Base-by-base conservation (phyloP, 179 eudicot species). In the Carnegiea gigantea region DNA sequence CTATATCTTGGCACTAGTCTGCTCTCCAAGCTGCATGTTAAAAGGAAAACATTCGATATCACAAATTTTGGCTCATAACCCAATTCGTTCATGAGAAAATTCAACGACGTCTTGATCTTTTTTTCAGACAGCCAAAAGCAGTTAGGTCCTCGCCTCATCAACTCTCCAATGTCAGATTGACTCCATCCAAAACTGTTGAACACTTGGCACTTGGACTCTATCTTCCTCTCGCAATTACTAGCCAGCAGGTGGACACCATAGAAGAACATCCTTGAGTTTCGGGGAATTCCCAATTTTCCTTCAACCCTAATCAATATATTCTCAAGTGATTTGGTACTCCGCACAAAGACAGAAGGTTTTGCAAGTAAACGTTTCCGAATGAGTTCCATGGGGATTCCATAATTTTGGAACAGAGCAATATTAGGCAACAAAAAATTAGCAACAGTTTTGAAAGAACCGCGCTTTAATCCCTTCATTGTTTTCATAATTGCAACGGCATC, bases 131-230 rank as follows among this genome's bases (percentile, higher is more conserved):
- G 1, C 1, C 57, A 18, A 74, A 87, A 79, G 65, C 78, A 75
- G 46, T 11, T 30, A 18, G 87, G 85, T 21, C 64, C 51, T 20
- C 76, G 30, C 71, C 78, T 81, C 8, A 44, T 57, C 82, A 83
- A 23, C 17, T 48, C 68, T 17, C 7, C 20, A 26, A 87, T 76
- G 46, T 85, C 82, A 43, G 78, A 33, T 72, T 76, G 73, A 26
- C 71, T 76, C 88, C 84, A 85, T 65, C 91, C 89, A 85, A 85
- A 87, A 75, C 87, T 82, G 77, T 14, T 87, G 18, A 79, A 85
- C 14, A 82, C 2, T 17, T 77, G 72, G 24, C 28, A 65, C 67
- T 81, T 83, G n/a, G 51, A 62, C 40, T 82, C 83, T 0, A 83
- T 17, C 38, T 10, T 81, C 26, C 46, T 8, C 67, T 83, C 77